Base-by-base conservation (phyloP, 73 alveolate species). In the Uronychia setigera region DNA sequence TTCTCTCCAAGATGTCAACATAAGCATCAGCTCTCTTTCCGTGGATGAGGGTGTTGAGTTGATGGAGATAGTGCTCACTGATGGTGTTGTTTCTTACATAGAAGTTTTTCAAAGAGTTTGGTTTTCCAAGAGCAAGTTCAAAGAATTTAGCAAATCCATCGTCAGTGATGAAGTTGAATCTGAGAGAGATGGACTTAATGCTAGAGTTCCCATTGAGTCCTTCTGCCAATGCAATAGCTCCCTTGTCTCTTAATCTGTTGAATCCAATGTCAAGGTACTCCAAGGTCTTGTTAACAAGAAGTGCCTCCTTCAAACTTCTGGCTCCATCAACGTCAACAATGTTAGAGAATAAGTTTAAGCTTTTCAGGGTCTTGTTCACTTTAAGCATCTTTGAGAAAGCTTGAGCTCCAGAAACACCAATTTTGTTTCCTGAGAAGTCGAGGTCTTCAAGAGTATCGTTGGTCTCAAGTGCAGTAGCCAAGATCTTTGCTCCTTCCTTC, bases 291-390 rank as follows among this genome's bases (percentile, higher is more conserved):
- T 97, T 97, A 29, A 84, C 95, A 60, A 88, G 79, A n/a, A 97
- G 82, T 35, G 97, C 92, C 58, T 93, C 94, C 74, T 94, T 94
- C 29, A 97, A 78, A 74, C 97, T 91, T 92, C 99, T 94, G 1
- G 99, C 99, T 11, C 99, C 99, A 83, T 97, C 98, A 60, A 97
- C 98, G 83, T 95, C 99, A 76, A 95, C 90, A 67, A 87, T 83
- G 91, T 97, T 97, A 80, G 91, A 91, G 92, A 85, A 97, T 82
- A 97, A 86, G 89, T 94, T 94, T 58, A 97, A 85, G 35, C 90
- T 82, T 91, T 93, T 91, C 25, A 97, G 87, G 26, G 98, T 92
- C 35, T 58, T 13, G 79, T 82, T 82, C 33, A 28, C 57, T 33
- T 31, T 25, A 9, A 82, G 79, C 0, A 76, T 13, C 33, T 33